Percentiles rank a stretch among this genome's conserved stretches.
Conservation (phyloP, 2,329 filamentous ascomycete species). For the Xylaria digitata region DNA sequence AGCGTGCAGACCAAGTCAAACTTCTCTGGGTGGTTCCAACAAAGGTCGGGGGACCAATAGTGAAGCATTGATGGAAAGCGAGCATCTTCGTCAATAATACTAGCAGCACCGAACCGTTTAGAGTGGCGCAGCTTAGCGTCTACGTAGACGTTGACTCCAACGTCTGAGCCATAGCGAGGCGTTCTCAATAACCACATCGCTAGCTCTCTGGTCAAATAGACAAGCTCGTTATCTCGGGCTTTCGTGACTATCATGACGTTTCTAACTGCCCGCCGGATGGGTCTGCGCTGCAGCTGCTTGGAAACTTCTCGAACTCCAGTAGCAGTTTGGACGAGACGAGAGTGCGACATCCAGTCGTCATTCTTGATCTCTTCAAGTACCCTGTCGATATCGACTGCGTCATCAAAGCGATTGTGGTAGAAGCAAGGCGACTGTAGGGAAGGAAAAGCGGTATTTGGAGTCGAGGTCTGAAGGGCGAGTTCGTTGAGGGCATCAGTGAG, state of each 20-base stretch:
- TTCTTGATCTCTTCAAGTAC: conserved; percentile 94
- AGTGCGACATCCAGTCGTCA: conserved; percentile 92
- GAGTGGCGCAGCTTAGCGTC: conserved; percentile 92
- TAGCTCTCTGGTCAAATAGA: conserved; percentile 87
- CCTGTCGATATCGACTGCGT: conserved; percentile 93
- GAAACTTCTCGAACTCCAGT: conserved; percentile 95
- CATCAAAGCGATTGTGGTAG: conserved; percentile 96
- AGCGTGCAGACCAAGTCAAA: conserved; percentile 94
- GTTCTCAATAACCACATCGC: conserved; percentile 88
- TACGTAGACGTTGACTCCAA: conserved; percentile 98
- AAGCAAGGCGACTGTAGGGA: conserved; percentile 93
- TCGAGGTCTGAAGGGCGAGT: conserved; percentile 59
- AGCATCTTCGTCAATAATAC: conserved; percentile 77
- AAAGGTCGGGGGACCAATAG: conserved; percentile 97
- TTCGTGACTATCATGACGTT: conserved; percentile 99
- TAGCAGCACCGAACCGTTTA: conserved; percentile 83
- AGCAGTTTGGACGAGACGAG: conserved; percentile 92
- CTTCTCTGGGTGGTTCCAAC: conserved; percentile 91
- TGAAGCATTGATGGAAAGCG: conserved; percentile 85
- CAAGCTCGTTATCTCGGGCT: conserved; percentile 92
- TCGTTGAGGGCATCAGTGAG: conserved; percentile 71
- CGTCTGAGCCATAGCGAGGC: conserved; percentile 85
- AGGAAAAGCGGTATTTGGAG: conserved; percentile 66
- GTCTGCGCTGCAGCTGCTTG: conserved; percentile 90
- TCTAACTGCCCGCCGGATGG: conserved; percentile 89